A percentile compares a stretch with the other conserved stretches of the same genome.
Evolutionary conservation across 345 rosid genomes (phyloP).

Genomic region (Erysimum cheiranthoides): DNA sequence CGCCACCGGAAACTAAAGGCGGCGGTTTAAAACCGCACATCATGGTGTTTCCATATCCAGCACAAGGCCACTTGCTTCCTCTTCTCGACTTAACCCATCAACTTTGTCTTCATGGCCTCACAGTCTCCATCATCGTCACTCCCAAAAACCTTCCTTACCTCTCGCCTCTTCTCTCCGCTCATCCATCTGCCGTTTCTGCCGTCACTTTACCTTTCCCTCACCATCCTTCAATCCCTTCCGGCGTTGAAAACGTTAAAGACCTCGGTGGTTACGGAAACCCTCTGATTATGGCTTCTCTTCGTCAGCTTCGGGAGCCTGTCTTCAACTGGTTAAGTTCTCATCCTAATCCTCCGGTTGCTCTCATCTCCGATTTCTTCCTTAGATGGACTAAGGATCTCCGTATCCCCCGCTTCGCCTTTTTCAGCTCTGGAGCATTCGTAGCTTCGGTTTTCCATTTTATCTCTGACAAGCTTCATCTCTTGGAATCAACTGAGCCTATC

Average conservation of each 20-base stretch:
- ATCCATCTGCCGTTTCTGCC: constrained; percentile 41
- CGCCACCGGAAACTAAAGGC: background rate
- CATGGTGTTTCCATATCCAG: constrained; percentile 68
- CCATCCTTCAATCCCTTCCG: constrained; percentile 63
- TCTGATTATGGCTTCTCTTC: constrained; percentile 51
- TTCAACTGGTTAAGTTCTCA: constrained; percentile 61
- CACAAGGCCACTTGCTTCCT: constrained; percentile 69
- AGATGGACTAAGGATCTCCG: constrained; percentile 67
- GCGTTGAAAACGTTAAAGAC: constrained; percentile 63
- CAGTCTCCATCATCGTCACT: constrained; percentile 56
- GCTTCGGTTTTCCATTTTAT: constrained; percentile 29
- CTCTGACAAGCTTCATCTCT: constrained; percentile 37
- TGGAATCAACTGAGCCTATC: constrained; percentile 36
- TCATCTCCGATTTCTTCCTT: constrained; percentile 78
- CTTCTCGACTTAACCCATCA: constrained; percentile 62
- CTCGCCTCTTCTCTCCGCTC: constrained; percentile 53
- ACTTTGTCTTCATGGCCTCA: constrained; percentile 45
- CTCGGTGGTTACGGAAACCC: constrained; percentile 52
- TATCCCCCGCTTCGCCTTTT: constrained; percentile 60
- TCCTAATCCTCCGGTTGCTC: constrained; percentile 59
- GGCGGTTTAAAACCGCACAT: constrained; percentile 44
- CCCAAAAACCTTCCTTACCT: constrained; percentile 58
- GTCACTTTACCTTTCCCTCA: constrained; percentile 56
- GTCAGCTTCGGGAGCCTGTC: constrained; percentile 53
- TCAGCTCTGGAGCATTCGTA: constrained; percentile 49